These are phyloP conservation scores for Ascochyta pisi DNA, from an alignment of 2,329 filamentous ascomycete genomes.

Conservation along the genomic window DNA sequence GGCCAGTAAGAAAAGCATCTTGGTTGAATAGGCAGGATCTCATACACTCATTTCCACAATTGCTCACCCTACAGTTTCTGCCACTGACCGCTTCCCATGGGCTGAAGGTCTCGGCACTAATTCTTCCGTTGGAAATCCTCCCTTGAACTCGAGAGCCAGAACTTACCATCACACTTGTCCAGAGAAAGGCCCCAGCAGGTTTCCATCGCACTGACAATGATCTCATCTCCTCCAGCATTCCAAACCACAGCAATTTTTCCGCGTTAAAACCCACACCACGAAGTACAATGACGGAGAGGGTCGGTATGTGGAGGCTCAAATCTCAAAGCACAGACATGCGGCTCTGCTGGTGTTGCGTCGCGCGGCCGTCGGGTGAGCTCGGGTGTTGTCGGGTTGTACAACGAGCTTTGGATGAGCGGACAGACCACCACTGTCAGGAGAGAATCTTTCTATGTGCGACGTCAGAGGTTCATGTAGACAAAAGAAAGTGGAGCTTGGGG, in stretches of 20 bases:
- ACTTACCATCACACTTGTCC: neutral
- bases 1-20: too few species aligned
- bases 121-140: too few species aligned
- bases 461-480: neutral
- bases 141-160: too few species aligned
- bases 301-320: slow-evolving; percentile 13
- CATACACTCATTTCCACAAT: too few species aligned
- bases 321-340: slow-evolving; percentile 14
- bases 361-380: slow-evolving; percentile 17
- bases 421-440: slow-evolving; percentile 12
- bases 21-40: too few species aligned
- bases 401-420: slow-evolving; percentile 1
- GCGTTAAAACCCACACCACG: neutral
- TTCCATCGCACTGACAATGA: neutral
- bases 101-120: too few species aligned
- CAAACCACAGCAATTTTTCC: neutral
- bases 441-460: slow-evolving; percentile 1
- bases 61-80: too few species aligned
- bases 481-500: neutral
- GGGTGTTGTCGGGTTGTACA: slow-evolving; percentile 12
- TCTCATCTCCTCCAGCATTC: neutral
- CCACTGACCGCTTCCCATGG: too few species aligned
- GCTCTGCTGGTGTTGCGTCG: slow-evolving; percentile 17
- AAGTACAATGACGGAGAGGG: slow-evolving; percentile 1
- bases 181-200: neutral